A percentile compares a stretch with the other conserved stretches of the same genome.
phyloP scores from a whole-genome alignment of 495 filamentous ascomycete genomes.

The Talaromyces adpressus region DNA sequence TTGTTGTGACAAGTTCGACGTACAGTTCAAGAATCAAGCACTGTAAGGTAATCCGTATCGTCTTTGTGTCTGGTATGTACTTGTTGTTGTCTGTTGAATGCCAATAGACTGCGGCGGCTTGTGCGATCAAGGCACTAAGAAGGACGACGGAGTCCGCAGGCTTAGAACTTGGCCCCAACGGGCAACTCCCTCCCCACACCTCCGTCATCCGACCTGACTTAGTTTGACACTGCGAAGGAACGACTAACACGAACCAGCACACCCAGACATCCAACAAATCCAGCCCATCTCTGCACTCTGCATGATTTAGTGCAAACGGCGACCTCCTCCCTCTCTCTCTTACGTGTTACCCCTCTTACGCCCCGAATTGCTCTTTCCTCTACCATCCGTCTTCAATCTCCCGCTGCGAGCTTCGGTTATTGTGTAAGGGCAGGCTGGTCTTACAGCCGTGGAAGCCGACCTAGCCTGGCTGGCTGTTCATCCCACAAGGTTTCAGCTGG shows the following conservation, averaged over 20 bases:
- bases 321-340: neutral
- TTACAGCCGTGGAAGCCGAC: neutral
- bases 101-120: neutral
- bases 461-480: neutral
- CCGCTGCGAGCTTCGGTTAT: neutral
- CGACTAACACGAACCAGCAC: too few relatives aligned
- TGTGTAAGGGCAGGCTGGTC: neutral
- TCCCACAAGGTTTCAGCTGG: slow-evolving; percentile 29
- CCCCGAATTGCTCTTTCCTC: neutral
- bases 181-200: slow-evolving; percentile 9
- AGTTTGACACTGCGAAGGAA: neutral
- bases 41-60: neutral
- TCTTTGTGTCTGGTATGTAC: neutral
- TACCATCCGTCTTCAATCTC: neutral
- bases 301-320: neutral
- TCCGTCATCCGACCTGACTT: slow-evolving; percentile 7
- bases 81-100: neutral
- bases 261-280: neutral
- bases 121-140: neutral
- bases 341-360: neutral
- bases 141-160: neutral
- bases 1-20: neutral
- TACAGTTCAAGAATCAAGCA: neutral
- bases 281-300: neutral
- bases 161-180: slow-evolving; percentile 3